Percentiles rank a stretch among this genome's conserved stretches.
phyloP scores from a whole-genome alignment of 2,329 filamentous ascomycete genomes.

The Nigrospora sphaerica region DNA sequence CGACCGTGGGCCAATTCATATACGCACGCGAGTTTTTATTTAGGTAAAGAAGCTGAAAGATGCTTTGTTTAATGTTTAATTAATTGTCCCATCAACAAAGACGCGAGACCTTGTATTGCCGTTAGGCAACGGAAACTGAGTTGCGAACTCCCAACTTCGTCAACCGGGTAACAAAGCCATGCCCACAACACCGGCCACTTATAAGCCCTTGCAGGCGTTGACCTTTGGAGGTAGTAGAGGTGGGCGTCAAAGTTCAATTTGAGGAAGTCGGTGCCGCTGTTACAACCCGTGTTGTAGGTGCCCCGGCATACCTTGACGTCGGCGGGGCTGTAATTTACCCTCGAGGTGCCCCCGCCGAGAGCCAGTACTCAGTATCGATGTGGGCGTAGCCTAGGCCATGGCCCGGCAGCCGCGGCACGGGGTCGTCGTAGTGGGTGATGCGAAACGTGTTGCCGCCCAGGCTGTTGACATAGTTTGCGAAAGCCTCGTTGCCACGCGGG shows the following conservation, averaged over 20 bases:
- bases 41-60: no score
- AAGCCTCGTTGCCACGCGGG: conserved; percentile 16
- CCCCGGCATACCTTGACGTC: conserved; percentile 43
- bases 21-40: no score
- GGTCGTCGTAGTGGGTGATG: conserved; percentile 7
- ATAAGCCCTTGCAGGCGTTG: conserved; percentile 23
- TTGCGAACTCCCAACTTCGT: no score
- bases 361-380: conserved; percentile 1
- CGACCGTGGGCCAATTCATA: no score
- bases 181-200: no score
- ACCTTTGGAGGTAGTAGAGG: conserved; percentile 40
- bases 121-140: no score
- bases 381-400: conserved; percentile 3
- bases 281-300: conserved; percentile 39
- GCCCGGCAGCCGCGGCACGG: conserved; percentile 7
- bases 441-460: conserved; percentile 6
- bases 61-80: no score
- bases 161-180: no score
- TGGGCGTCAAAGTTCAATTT: conserved; percentile 40
- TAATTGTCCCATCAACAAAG: no score
- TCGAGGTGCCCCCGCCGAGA: conserved; percentile 3
- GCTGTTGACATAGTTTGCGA: conserved; percentile 17
- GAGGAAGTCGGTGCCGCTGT: conserved; percentile 31
- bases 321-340: conserved; percentile 25
- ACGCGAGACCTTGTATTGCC: no score